Base-by-base conservation (phyloP, 495 filamentous ascomycete genomes). In the Alectoria sarmentosa region DNA sequence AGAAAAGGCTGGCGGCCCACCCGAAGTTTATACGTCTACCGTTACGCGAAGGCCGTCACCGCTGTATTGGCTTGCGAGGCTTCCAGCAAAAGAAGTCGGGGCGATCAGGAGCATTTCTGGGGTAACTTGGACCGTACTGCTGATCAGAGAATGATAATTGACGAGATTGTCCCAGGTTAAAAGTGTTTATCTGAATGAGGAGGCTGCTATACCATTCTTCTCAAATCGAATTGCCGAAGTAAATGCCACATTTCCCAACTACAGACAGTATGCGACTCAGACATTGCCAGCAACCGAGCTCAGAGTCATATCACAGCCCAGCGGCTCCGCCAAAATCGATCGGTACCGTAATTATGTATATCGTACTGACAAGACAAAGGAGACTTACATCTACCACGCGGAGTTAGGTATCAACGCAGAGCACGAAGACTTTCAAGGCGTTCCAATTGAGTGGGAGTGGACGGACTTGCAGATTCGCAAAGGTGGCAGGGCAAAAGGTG, bases 351-450 rank as follows among this genome's bases (percentile, higher is more conserved):
- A 48, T 23, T 59, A 59, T 19, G 54, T 64, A 26, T 59, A 64
- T 48, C 19, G n/a, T 10, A 44, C 34, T 10, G 62, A 41, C 26
- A 41, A n/a, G 26, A 30, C 5, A 21, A 1, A 28, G 9, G 46
- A 65, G 34, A 60, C 57, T 37, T 65, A n/a, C 21, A 60, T 61
- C 14, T 61, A 65, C 34, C 63, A 60, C 17, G 63, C 39, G 17
- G 57, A 65, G 30, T 4, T 41, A 10, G 57, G 63, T 10, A 28
- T 65, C 30, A 65, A 60, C 42, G 0, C 15, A 23, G n/a, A 13
- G 28, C 49, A 63, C 38, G 11, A 34, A 4, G 63, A 65, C 26
- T 60, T 65, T 34, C 17, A 21, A 4, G 19, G n/a, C 8, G 39
- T 23, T 17, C 57, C 23, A 5, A 42, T 65, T n/a, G 41, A 65